A percentile compares a stretch with the other conserved stretches of the same genome.
Conservation (phyloP, 2,329 filamentous ascomycete species). For the Colletotrichum filicis region DNA sequence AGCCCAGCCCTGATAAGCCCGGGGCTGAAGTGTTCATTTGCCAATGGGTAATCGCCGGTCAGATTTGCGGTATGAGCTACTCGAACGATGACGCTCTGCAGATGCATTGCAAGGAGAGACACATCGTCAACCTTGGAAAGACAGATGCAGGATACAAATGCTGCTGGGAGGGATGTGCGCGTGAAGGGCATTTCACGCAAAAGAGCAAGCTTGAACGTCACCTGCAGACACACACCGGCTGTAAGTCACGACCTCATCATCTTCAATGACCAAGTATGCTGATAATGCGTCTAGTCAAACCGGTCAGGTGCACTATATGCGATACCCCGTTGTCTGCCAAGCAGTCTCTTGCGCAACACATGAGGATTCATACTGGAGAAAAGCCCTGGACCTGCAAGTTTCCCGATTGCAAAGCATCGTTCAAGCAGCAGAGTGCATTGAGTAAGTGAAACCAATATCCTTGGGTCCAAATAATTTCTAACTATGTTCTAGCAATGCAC, state of each 20-base stretch:
- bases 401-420: conserved; percentile 64
- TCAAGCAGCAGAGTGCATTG: conserved; percentile 75
- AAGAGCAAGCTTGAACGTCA: conserved; percentile 73
- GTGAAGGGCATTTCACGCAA: conserved; percentile 65
- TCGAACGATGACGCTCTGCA: conserved; percentile 62
- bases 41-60: conserved; percentile 43
- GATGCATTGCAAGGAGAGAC: conserved; percentile 62
- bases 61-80: conserved; percentile 50
- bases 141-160: conserved; percentile 60
- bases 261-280: conserved; percentile 38
- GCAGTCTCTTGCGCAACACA: conserved; percentile 75
- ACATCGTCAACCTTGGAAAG: conserved; percentile 55
- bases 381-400: conserved; percentile 69
- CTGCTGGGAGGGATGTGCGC: conserved; percentile 66
- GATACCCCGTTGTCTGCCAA: conserved; percentile 70
- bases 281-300: conserved; percentile 61
- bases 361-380: conserved; percentile 73
- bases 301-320: conserved; percentile 67
- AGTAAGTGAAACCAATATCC: conserved; percentile 56
- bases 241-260: conserved; percentile 52
- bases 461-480: conserved; percentile 6
- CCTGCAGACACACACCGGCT: conserved; percentile 73
- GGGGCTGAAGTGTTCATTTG: conserved; percentile 42
- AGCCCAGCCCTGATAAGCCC: background rate
- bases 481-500: conserved; percentile 66